Evolutionary conservation across 1,284 basidiomycete species (phyloP).

Genomic region (Ustilago trichophora): DNA sequence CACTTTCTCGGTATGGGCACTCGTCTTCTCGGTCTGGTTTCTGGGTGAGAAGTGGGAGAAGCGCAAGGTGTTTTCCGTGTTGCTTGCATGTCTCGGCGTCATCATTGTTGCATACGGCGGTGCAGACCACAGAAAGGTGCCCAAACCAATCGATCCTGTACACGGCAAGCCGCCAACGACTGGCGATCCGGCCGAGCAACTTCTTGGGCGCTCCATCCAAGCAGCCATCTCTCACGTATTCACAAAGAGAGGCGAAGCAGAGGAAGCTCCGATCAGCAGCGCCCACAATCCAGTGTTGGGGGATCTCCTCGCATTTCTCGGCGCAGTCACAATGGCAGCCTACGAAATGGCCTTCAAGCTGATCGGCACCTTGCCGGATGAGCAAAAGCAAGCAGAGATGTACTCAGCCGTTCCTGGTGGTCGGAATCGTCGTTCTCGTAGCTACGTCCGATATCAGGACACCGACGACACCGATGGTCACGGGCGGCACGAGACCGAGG

Average conservation of each 20-base stretch:
- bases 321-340: constrained; percentile 64
- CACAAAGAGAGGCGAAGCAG: background rate
- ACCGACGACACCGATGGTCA: constrained; percentile 1
- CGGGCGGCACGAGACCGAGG: constrained; percentile 18
- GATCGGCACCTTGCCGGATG: constrained; percentile 60
- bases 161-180: constrained; percentile 38
- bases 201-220: constrained; percentile 8
- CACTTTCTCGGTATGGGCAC: constrained; percentile 64
- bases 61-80: constrained; percentile 59
- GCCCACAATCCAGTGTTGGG: constrained; percentile 54
- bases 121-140: constrained; percentile 48
- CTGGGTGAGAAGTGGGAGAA: constrained; percentile 61
- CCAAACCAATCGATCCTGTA: constrained; percentile 45
- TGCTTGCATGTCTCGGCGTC: constrained; percentile 60
- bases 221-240: background rate
- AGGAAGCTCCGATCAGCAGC: constrained; percentile 17
- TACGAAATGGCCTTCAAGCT: constrained; percentile 65
- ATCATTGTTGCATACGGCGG: constrained; percentile 62
- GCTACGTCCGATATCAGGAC: constrained; percentile 34
- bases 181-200: constrained; percentile 10
- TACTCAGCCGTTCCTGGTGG: constrained; percentile 38
- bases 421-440: constrained; percentile 33
- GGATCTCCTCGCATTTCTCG: constrained; percentile 55
- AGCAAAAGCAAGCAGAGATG: constrained; percentile 44
- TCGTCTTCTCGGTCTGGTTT: constrained; percentile 64